Base-by-base conservation (phyloP, 2,329 filamentous ascomycete genomes). In the Penicillium hesseltinei region DNA sequence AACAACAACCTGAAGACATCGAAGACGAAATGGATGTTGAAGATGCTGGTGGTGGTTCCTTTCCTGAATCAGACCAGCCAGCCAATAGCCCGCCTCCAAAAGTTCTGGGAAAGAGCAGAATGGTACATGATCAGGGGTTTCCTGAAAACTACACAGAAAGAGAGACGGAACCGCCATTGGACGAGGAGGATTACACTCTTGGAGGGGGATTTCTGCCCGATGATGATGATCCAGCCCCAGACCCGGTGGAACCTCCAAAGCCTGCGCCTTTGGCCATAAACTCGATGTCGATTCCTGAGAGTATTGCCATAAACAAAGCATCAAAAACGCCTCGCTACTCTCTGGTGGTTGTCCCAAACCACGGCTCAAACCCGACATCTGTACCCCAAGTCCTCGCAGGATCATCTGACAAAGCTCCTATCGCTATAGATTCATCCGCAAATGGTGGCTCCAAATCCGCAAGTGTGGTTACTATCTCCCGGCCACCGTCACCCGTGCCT, bases 1-100 rank as follows among this genome's bases (percentile, higher is more conserved):
- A 72, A 25, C 69, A 69, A 21, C 69, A 71, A 42, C 73, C 75
- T 46, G 75, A 75, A 42, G 61, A 76, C 46, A 75, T 73, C 25
- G 71, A 72, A 8, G 70, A 73, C 31, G 77, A 70, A 6, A 64
- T 68, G 45, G 75, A 63, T 38, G 58, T 66, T 33, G 65, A 69
- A 23, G 67, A 65, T 36, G 23, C 39, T 9, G 74, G 70, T 11
- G 75, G 75, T 31, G 76, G 75, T 1, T 78, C 78, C 58, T 62
- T 78, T 25, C 69, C 70, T 11, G 75, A 77, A 42, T 57, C 64
- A 42, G 66, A 62, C 43, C 61, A 66, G 25, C 64, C 46, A n/a
- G 25, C 36, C 10, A 35, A 38, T 6, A 59, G 51, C 11, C 47
- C 59, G 11, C 51, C 39, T 3, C 33, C 7, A 5, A 21, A 21